Conservation (phyloP, 2,329 filamentous ascomycete genomes). For the Epichloe hybrida region DNA sequence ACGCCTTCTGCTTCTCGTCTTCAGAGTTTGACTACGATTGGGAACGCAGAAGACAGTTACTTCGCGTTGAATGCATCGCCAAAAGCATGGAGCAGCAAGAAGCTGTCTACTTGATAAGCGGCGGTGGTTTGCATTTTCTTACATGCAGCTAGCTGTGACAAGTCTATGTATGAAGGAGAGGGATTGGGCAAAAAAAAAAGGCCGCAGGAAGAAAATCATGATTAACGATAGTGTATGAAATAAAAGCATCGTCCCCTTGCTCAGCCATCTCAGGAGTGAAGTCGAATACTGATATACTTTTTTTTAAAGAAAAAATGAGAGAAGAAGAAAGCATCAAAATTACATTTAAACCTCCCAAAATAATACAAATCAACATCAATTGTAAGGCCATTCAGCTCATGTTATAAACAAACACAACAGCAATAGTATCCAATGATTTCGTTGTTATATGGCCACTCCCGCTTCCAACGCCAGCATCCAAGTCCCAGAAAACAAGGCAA, state of each 20-base stretch:
- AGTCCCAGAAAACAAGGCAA: background rate
- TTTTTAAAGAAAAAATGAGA: no score
- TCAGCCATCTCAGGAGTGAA: background rate
- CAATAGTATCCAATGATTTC: no score
- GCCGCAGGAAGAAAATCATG: background rate
- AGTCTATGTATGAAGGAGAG: background rate
- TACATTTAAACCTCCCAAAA: no score
- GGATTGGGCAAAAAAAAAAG: background rate
- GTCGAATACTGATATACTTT: no score
- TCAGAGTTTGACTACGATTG: slow-evolving; percentile 13
- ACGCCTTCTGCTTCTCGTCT: slow-evolving; percentile 30
- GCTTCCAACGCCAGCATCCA: no score
- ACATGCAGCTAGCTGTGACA: no score
- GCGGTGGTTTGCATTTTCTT: no score
- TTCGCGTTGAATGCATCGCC: slow-evolving; percentile 24
- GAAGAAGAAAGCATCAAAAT: no score
- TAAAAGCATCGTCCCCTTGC: background rate
- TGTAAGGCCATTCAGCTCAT: no score
- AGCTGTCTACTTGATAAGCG: slow-evolving; percentile 1
- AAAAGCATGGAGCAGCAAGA: slow-evolving; percentile 16
- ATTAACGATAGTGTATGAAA: background rate
- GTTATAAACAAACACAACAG: no score
- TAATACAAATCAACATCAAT: no score
- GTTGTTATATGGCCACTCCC: no score
- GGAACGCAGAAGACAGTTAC: slow-evolving; percentile 27